These are phyloP conservation scores for Solanum aculeatissimum DNA, from an alignment of 305 asterid species.

Conservation along the genomic window DNA sequence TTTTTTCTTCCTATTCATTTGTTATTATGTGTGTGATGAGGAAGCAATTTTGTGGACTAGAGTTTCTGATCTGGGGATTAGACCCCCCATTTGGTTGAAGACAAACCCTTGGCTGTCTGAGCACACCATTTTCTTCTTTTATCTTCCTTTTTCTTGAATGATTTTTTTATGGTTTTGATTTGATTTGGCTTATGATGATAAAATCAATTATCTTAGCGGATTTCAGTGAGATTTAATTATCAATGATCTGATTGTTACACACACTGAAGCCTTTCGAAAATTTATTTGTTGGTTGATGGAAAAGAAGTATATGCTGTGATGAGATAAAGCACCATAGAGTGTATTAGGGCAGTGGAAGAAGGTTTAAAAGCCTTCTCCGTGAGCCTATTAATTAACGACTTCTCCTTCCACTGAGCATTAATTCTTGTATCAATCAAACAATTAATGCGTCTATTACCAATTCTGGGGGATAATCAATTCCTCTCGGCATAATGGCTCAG, in stretches of 20 bases:
- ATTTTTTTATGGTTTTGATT: too few relatives aligned
- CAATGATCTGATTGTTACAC: constrained; percentile 74
- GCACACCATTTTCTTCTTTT: constrained; percentile 8
- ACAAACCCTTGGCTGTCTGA: constrained; percentile 93
- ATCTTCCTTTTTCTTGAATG: neutral
- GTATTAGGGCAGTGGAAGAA: constrained; percentile 57
- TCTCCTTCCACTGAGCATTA: constrained; percentile 87
- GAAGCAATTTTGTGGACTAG: constrained; percentile 55
- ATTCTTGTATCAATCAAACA: neutral
- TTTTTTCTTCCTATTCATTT: neutral
- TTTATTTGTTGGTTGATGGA: neutral
- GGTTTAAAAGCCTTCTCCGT: constrained; percentile 25
- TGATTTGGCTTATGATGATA: constrained; percentile 39
- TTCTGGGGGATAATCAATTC: constrained; percentile 52
- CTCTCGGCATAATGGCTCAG: constrained; percentile 70
- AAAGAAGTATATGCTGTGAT: constrained; percentile 32
- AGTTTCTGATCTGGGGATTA: constrained; percentile 53
- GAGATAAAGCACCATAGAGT: constrained; percentile 37
- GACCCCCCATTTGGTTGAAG: constrained; percentile 35
- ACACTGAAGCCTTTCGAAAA: constrained; percentile 61
- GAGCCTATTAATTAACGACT: constrained; percentile 59
- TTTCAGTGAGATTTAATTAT: constrained; percentile 57
- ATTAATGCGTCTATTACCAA: constrained; percentile 59
- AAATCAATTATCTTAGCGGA: constrained; percentile 62
- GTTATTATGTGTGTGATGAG: constrained; percentile 29